phyloP scores from a whole-genome alignment of 2,329 filamentous ascomycete species.

The Lecanosticta acicola region DNA sequence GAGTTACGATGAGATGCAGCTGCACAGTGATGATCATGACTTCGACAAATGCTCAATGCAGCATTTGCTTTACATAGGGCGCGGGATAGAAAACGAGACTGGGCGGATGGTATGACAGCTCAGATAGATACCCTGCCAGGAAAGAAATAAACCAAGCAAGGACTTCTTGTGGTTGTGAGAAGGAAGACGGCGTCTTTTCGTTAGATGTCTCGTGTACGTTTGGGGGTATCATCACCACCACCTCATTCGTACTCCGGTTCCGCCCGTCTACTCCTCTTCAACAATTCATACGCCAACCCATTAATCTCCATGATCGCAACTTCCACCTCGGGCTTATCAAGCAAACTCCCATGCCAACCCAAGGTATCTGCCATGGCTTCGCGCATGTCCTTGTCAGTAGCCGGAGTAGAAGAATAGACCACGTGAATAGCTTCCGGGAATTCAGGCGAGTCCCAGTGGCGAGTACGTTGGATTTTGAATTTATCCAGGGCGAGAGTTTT shows the following conservation, averaged over 20 bases:
- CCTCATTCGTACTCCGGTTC: slow-evolving; percentile 15
- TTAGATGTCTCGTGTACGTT: not conserved
- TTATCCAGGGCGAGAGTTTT: slow-evolving; percentile 23
- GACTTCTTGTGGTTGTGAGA: no score
- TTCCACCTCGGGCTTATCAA: slow-evolving; percentile 27
- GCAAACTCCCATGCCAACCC: slow-evolving; percentile 19
- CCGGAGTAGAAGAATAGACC: slow-evolving; percentile 25
- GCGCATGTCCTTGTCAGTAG: slow-evolving; percentile 29
- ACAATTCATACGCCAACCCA: slow-evolving; percentile 27
- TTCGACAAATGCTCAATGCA: not conserved
- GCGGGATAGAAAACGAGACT: not conserved
- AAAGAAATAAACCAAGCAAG: not conserved
- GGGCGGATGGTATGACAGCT: slow-evolving; percentile 3
- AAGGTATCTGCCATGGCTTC: slow-evolving; percentile 28
- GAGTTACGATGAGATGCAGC: slow-evolving; percentile 37
- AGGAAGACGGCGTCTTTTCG: no score
- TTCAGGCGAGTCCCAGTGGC: slow-evolving; percentile 25
- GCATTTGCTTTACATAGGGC: slow-evolving; percentile 5
- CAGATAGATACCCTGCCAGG: not conserved
- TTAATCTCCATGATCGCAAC: slow-evolving; percentile 25
- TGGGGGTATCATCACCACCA: not conserved
- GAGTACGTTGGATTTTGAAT: slow-evolving; percentile 23
- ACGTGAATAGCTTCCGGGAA: slow-evolving; percentile 29
- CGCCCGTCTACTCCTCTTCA: slow-evolving; percentile 21
- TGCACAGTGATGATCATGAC: no score